Evolutionary conservation across 202 grass and related monocot genomes (phyloP).

Genomic region (Bolboschoenoplectus hybrid): DNA sequence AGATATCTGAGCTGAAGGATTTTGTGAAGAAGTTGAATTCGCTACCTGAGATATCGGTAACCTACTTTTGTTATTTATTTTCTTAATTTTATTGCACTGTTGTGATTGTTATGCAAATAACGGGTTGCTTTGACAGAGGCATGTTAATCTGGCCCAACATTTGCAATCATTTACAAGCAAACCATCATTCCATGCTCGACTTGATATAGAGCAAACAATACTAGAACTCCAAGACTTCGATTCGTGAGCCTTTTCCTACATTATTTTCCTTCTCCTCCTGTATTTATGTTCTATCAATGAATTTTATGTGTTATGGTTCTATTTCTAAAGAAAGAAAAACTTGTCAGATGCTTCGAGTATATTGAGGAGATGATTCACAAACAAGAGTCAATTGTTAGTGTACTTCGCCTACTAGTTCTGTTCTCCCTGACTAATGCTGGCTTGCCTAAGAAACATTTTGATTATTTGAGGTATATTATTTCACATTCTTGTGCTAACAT

Average conservation of each 20-base stretch:
- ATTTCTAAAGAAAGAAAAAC: conserved; percentile 5
- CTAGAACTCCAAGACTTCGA: conserved; percentile 89
- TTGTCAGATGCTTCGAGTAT: conserved; percentile 90
- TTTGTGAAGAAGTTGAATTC: conserved; percentile 97
- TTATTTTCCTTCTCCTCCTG: conserved; percentile 14
- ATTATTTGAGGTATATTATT: conserved; percentile 81
- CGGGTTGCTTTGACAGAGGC: conserved; percentile 57
- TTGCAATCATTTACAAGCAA: conserved; percentile 97
- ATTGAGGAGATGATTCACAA: conserved; percentile 99
- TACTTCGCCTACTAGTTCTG: conserved; percentile 88
- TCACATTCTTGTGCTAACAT: conserved; percentile 3
- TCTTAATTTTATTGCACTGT: conserved; percentile 30
- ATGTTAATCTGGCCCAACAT: conserved; percentile 96
- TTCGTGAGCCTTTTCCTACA: conserved; percentile 57
- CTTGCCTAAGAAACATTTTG: conserved; percentile 85
- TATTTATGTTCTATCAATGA: conserved; percentile 26
- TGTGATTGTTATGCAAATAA: conserved; percentile 44
- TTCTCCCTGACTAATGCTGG: conserved; percentile 93
- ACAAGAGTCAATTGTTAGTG: conserved; percentile 81
- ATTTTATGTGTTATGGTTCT: conserved; percentile 51
- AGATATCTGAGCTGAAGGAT: conserved; percentile 98
- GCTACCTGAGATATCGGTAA: conserved; percentile 91
- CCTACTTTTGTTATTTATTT: conserved; percentile 35
- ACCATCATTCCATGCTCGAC: conserved; percentile 84
- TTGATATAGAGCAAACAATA: conserved; percentile 94